Base-by-base conservation (phyloP, 352 stramenopile species). In the Phytophthora macrochlamydospora region DNA sequence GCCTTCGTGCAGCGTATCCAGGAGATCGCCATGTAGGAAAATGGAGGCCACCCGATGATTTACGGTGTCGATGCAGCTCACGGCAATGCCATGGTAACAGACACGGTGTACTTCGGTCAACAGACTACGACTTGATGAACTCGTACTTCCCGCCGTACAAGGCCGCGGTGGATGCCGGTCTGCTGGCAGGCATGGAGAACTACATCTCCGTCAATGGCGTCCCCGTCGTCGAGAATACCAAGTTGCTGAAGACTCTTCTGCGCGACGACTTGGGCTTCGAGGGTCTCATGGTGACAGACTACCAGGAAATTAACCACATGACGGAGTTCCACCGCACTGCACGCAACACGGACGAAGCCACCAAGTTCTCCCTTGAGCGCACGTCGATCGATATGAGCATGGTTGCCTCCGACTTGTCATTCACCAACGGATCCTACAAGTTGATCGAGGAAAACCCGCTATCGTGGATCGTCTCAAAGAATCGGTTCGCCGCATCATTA, bases 301-400 rank as follows among this genome's bases (percentile, higher is more conserved):
- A 94, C 71, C 68, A 68, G 18, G 92, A 97, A 71, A 97, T 98
- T 35, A 83, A 89, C 45, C 95, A 98, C 60, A 64, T 96, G 8
- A 59, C 71, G 14, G 56, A 69, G 28, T 84, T 71, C 44, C 81
- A 90, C 52, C 78, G 79, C 35, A 63, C 82, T 9, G 75, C 79
- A 1, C 35, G 40, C 14, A 73, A 56, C n/a, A 18, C 71, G 29
- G 63, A 65, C 1, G 73, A 91, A 18, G 83, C 87, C 12, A 71
- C 89, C 1, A 66, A 72, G 18, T 73, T 90, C 37, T 70, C 85
- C 28, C 75, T 97, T n/a, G 51, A 58, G 43, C 77, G 91, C 51
- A 90, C 85, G 28, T 83, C 76, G n/a, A 73, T 98, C 24, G 92
- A 98, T 56, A 93, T 97, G 82, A 95, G 80, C 59, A 97, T 97